phyloP scores from a whole-genome alignment of 768 basidiomycete species.

The Rhodosporidiobolus sp. region DNA sequence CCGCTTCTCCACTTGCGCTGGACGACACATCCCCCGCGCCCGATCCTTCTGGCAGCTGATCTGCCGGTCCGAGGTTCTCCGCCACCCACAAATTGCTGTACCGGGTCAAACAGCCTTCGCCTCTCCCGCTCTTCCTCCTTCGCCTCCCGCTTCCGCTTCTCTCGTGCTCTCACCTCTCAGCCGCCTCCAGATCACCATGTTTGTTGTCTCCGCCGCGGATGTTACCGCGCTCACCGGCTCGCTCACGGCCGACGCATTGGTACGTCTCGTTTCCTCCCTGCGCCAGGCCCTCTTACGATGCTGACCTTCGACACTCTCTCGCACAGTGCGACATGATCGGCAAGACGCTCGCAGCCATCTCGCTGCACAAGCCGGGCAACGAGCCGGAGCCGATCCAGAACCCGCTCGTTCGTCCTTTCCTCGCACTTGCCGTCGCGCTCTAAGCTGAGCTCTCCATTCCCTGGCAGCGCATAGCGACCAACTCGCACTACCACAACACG shows the following conservation, averaged over 20 bases:
- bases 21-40: no score
- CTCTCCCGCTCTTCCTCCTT: no score
- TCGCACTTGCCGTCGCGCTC: neutral
- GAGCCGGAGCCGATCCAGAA: slow-evolving; percentile 20
- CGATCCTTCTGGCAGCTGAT: no score
- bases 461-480: slow-evolving; percentile 24
- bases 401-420: slow-evolving; percentile 11
- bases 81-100: no score
- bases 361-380: neutral
- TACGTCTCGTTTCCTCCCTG: neutral
- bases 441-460: no score
- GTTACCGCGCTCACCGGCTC: slow-evolving; percentile 11
- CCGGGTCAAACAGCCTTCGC: no score
- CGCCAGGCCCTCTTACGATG: neutral
- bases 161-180: no score
- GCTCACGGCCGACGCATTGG: slow-evolving; percentile 5
- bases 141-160: no score
- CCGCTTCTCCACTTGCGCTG: no score
- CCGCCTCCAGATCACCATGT: no score
- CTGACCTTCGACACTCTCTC: neutral
- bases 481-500: slow-evolving; percentile 18
- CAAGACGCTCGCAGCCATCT: slow-evolving; percentile 24
- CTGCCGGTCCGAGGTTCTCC: no score
- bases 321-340: slow-evolving; percentile 28
- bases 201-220: slow-evolving; percentile 13